Evolutionary conservation across 179 eudicot genomes (phyloP), one percentile per base, ranked within the genome.

Genomic region (Dionaea muscipula): DNA sequence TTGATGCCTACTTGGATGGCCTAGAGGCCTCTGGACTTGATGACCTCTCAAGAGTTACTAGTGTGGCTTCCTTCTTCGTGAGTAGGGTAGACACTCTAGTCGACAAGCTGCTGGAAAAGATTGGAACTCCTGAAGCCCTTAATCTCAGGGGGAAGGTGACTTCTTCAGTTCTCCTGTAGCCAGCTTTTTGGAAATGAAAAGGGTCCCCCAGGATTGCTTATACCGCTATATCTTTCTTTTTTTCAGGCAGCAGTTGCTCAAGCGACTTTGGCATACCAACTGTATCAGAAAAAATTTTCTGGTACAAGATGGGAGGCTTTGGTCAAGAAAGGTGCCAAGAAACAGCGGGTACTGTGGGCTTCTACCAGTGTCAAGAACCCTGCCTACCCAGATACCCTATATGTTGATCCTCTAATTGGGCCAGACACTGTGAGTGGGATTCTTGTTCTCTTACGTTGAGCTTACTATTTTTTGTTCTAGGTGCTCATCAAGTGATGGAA

Each of bases 221-320:
- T 43, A 9, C 47, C 22, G 24, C n/a, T 33, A 37, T 15, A 57
- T 44, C 3, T 19, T 7, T 14, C 23, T 39, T 35, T n/a, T 37
- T 24, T 36, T 59, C 59, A 90, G 97, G 97, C 95, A 60, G 97
- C 97, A 56, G 91, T 86, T 69, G 94, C 97, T 59, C 96, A 89
- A 72, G 96, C 96, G 60, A 70, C 72, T 71, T 71, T 89, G 71
- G 96, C 96, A 18, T 89, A 66, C 59, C 72, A 85, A 58, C 86
- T 89, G 45, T 90, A 90, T 72, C 85, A 90, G 67, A 86, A 80
- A 82, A 90, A 86, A 53, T 90, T 90, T 61, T 90, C 95, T 7
- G 97, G 97, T 56, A 85, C 97, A 46, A 78, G 97, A 68, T 90
- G 95, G 97, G 97, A 90, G 64, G 97, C 94, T 26, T 59, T 90